Evolutionary conservation across 805 yeast genomes (phyloP), one percentile per base, ranked within the genome.

Genomic region (Danielia reshetovae): DNA sequence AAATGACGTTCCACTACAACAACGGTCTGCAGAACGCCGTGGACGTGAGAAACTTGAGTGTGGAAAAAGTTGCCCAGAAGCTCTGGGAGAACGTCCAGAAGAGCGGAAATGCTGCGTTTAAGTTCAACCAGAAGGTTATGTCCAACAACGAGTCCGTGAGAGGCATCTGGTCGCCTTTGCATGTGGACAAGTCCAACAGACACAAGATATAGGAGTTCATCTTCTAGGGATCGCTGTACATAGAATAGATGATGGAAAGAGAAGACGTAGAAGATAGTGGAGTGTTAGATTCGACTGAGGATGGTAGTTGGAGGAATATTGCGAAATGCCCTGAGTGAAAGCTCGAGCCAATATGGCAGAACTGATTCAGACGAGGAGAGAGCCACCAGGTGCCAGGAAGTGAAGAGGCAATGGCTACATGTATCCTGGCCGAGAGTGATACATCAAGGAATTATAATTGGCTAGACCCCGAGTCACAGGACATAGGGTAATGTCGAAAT

Each of bases 151-250:
- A 74, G 35, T 79, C 94, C 37, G 88, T 90, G 12, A 83, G 98
- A 72, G 98, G 98, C 53, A 73, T 93, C 31, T 93, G 98, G 98
- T 88, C 97, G 29, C 98, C 98, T 39, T 71, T 90, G 68, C 96
- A 89, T 55, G 81, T 75, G 32, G 55, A 58, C 26, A 67, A 65
- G 54, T 55, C 48, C n/a, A 45, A 60, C 42, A 65, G 73, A 50
- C 65, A 58, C 43, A 60, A 56, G 39, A 64, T 67, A 35, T 67
- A 52, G 36, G 31, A 14, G 26, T n/a, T 9, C 13, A 24, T n/a
- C n/a, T n/a, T n/a, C n/a, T n/a, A n/a, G n/a, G n/a, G n/a, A n/a
- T n/a, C 26, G 13, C 26, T 24, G 26, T 24, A 24, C 26, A 24
- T 24, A 24, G 26, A 24, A 24, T n/a, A n/a, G n/a, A 24, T 19